Conservation (phyloP, 176 grass and related monocot genomes). For the Ananas comosus region DNA sequence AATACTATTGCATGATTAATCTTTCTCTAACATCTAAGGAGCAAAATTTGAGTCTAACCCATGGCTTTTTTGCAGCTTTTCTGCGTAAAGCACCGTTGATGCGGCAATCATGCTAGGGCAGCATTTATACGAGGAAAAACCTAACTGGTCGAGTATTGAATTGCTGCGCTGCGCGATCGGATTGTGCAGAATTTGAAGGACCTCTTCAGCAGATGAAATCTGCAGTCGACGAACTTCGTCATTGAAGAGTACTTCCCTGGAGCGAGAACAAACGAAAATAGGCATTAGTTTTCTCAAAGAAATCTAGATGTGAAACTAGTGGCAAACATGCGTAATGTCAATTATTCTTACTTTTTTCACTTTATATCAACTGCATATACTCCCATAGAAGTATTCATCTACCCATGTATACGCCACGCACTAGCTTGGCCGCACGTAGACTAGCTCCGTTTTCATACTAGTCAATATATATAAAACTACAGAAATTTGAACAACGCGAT, state of each 20-base stretch:
- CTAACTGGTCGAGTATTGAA: constrained; percentile 13
- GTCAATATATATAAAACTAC: too few species aligned
- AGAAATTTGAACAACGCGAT: too few species aligned
- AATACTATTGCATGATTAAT: too few species aligned
- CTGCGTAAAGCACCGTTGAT: constrained; percentile 36
- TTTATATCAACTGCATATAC: too few species aligned
- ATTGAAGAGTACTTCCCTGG: constrained; percentile 31
- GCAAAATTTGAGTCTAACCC: neutral
- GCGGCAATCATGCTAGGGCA: constrained; percentile 61
- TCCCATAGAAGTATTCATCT: too few species aligned
- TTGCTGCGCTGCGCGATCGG: constrained; percentile 21
- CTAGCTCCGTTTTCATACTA: too few species aligned
- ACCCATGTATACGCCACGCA: too few species aligned
- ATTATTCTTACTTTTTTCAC: too few species aligned
- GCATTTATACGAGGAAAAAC: constrained; percentile 17
- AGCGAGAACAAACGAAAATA: constrained; percentile 13
- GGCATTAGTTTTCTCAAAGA: constrained; percentile 7
- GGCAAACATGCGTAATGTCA: neutral
- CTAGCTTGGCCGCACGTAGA: too few species aligned
- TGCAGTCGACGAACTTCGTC: constrained; percentile 34
- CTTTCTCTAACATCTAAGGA: too few species aligned
- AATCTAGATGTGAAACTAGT: neutral
- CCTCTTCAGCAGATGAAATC: constrained; percentile 25
- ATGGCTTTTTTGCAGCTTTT: constrained; percentile 8
- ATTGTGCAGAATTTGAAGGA: constrained; percentile 38